phyloP scores from a whole-genome alignment of 108 stramenopile species.

The Pseudonitzschia pungens region DNA sequence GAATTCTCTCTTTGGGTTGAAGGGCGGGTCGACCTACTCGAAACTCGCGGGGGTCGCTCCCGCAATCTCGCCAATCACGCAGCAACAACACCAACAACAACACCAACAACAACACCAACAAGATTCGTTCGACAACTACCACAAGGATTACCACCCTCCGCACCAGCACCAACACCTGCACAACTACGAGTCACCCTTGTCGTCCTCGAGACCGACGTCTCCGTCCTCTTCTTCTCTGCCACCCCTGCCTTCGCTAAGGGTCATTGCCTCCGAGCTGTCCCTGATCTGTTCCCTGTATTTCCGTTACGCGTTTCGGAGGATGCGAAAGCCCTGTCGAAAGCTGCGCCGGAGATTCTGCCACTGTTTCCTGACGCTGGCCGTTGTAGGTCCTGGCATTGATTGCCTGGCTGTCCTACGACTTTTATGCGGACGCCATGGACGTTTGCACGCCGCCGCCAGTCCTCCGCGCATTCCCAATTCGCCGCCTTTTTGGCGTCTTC shows the following conservation, averaged over 20 bases:
- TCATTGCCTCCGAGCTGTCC: conserved; percentile 4
- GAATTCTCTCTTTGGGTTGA: conserved; percentile 9
- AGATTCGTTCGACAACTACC: background rate
- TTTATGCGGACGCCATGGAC: conserved; percentile 19
- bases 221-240: conserved; percentile 3
- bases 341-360: background rate
- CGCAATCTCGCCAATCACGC: too few species aligned
- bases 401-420: conserved; percentile 2
- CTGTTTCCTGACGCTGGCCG: background rate
- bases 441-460: conserved; percentile 31
- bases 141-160: background rate
- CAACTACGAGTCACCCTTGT: background rate
- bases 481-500: conserved; percentile 8
- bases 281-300: conserved; percentile 10
- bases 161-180: too few species aligned
- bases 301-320: background rate
- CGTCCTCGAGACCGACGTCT: background rate
- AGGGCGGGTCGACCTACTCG: conserved; percentile 4
- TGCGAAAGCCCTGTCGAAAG: conserved; percentile 11
- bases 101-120: too few species aligned
- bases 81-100: too few species aligned
- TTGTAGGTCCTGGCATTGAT: background rate
- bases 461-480: background rate
- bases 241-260: conserved; percentile 9
- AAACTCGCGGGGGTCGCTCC: background rate